Conservation (phyloP, 2,329 filamentous ascomycete species). For the Hypoxylon sp. region DNA sequence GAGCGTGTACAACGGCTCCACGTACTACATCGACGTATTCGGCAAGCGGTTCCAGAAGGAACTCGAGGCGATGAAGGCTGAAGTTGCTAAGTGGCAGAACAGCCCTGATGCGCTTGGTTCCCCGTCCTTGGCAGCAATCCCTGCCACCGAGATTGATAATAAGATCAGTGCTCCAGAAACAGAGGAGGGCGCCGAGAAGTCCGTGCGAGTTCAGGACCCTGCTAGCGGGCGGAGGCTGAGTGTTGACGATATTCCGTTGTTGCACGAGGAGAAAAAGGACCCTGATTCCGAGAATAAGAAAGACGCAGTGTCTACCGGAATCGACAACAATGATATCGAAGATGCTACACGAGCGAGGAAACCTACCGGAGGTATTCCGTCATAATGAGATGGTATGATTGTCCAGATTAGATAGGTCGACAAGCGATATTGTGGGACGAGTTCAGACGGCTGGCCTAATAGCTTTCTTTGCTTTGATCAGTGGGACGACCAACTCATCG, state of each 20-base stretch:
- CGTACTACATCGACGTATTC: conserved; percentile 98
- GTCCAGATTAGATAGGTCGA: conserved; percentile 1
- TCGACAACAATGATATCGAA: conserved; percentile 59
- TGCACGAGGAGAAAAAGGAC: conserved; percentile 61
- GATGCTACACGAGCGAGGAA: conserved; percentile 65
- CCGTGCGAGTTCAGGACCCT: conserved; percentile 48
- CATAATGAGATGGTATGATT: conserved; percentile 4
- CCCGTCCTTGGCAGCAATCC: conserved; percentile 57
- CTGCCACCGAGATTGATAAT: conserved; percentile 37
- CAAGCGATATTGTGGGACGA: background rate
- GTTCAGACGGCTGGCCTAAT: background rate
- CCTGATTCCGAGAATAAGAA: conserved; percentile 8
- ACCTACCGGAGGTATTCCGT: conserved; percentile 42
- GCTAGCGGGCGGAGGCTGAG: conserved; percentile 48
- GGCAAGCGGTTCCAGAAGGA: conserved; percentile 97
- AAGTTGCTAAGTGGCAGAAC: conserved; percentile 89
- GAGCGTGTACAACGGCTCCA: conserved; percentile 97
- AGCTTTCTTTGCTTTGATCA: background rate
- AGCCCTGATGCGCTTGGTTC: conserved; percentile 63
- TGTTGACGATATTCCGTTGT: conserved; percentile 69
- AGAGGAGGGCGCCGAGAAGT: conserved; percentile 42
- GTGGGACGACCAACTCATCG: background rate
- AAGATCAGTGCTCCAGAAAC: conserved; percentile 42
- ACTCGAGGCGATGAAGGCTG: conserved; percentile 86
- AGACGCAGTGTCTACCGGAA: conserved; percentile 55